A percentile compares a stretch with the other conserved stretches of the same genome.
phyloP scores from a whole-genome alignment of 2,329 filamentous ascomycete species.

The Sarocladium oryzae region DNA sequence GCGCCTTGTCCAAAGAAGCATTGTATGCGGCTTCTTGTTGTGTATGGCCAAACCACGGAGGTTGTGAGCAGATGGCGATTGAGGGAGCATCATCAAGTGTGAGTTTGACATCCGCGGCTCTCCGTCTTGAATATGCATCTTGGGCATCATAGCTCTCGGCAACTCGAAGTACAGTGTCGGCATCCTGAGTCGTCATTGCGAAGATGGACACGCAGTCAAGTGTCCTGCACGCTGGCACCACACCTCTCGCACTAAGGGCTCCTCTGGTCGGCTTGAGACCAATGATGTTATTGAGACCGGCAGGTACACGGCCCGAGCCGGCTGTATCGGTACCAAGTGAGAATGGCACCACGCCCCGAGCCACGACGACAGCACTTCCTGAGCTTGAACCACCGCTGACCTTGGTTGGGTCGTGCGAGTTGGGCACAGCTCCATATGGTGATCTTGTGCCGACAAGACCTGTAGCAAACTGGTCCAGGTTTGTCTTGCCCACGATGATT shows the following conservation, averaged over 20 bases:
- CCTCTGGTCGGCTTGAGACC: conserved; percentile 48
- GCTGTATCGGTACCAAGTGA: conserved; percentile 52
- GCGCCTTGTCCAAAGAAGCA: conserved; percentile 30
- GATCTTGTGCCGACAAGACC: conserved; percentile 55
- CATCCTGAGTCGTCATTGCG: conserved; percentile 41
- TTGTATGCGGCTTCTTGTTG: conserved; percentile 37
- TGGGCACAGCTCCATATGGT: conserved; percentile 50
- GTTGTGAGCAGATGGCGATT: conserved; percentile 33
- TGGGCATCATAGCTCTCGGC: conserved; percentile 40
- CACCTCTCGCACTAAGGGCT: conserved; percentile 40
- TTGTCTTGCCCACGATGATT: conserved; percentile 46
- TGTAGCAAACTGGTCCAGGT: conserved; percentile 57
- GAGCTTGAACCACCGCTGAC: conserved; percentile 49
- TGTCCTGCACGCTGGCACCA: conserved; percentile 49
- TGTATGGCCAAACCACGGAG: conserved; percentile 27
- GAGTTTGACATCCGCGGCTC: conserved; percentile 31
- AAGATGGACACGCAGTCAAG: conserved; percentile 53
- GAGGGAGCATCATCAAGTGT: conserved; percentile 31
- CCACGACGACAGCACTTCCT: conserved; percentile 50
- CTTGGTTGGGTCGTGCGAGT: conserved; percentile 35
- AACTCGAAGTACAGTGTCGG: conserved; percentile 40
- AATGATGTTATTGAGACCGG: conserved; percentile 46
- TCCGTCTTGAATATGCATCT: conserved; percentile 45
- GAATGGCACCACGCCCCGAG: conserved; percentile 46
- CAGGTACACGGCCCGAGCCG: conserved; percentile 47